phyloP scores from a whole-genome alignment of 805 yeast genomes.

The Starmerella sirachaensis region DNA sequence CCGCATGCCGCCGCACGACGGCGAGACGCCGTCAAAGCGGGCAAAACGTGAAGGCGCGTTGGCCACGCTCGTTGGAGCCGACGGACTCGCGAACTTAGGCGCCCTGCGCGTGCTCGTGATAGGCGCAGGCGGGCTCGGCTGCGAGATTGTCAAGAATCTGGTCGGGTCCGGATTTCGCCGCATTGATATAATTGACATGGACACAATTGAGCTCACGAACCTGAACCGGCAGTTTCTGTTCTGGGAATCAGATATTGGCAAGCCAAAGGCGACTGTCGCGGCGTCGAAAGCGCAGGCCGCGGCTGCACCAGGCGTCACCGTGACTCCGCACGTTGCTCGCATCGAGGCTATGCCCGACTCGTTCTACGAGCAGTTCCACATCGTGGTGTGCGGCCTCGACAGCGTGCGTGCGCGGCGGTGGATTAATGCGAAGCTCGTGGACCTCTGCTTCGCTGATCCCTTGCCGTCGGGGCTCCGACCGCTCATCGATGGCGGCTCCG shows the following conservation, averaged over 20 bases:
- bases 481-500: slow-evolving; percentile 89
- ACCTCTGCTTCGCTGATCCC: slow-evolving; percentile 42
- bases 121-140: slow-evolving; percentile 79
- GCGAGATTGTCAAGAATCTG: slow-evolving; percentile 63
- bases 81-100: slow-evolving; percentile 1
- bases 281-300: slow-evolving; percentile 38
- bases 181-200: slow-evolving; percentile 69
- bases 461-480: slow-evolving; percentile 44
- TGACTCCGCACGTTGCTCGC: slow-evolving; percentile 44
- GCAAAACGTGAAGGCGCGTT: background rate
- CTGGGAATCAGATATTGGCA: slow-evolving; percentile 48
- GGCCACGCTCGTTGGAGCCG: slow-evolving; percentile 1
- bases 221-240: slow-evolving; percentile 67
- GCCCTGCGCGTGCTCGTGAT: slow-evolving; percentile 28
- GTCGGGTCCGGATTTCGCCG: slow-evolving; percentile 56
- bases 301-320: background rate
- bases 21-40: too few relatives aligned
- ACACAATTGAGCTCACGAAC: slow-evolving; percentile 65
- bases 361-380: slow-evolving; percentile 55
- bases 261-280: slow-evolving; percentile 55
- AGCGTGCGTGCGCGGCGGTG: slow-evolving; percentile 82
- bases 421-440: slow-evolving; percentile 62
- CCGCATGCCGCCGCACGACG: too few relatives aligned
- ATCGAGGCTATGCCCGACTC: slow-evolving; percentile 51
- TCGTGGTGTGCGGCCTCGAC: slow-evolving; percentile 80